Base-by-base conservation (phyloP, 208 protist species). In the Herpetomonas tarakana region DNA sequence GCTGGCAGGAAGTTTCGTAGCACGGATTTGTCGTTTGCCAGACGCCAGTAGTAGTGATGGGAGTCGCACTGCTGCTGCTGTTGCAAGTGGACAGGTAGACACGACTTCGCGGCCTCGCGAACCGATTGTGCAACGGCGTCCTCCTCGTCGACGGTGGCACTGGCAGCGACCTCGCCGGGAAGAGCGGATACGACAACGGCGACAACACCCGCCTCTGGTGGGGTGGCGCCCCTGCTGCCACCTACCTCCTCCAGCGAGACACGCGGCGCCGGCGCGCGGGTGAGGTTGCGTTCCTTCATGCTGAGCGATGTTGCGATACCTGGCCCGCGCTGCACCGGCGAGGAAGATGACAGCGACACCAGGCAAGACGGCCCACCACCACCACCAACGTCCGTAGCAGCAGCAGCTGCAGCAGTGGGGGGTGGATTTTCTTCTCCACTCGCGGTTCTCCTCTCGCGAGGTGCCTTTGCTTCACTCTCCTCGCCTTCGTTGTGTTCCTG, bases 1-100 rank as follows among this genome's bases (percentile, higher is more conserved):
- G 74, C 63, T 0, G 88, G 88, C 2, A 89, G 71, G n/a, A 92
- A 66, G n/a, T 76, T 65, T 2, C 70, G 61, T 21, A 93, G 38
- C 62, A 84, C 71, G 30, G 68, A 63, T 45, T 69, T 76, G 44
- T 89, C 78, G 6, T 76, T 65, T 49, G 81, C 62, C 0, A 76
- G 68, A 11, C 55, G 50, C 28, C 70, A 74, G 54, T 86, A 76
- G 26, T 74, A 77, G 18, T 19, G 14, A 21, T 38, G 4, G 27
- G 21, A 31, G 31, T 2, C 28, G 21, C 25, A 3, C 2, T 30
- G 12, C 28, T 1, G n/a, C 12, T 56, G 26, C 4, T 39, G n/a
- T 22, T 16, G 28, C 38, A 1, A 41, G 35, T 41, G 35, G n/a
- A n/a, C n/a, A n/a, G n/a, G n/a, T n/a, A n/a, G n/a, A n/a, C n/a